Conservation (phyloP, 768 basidiomycete species). For the Tulasnella sp. region DNA sequence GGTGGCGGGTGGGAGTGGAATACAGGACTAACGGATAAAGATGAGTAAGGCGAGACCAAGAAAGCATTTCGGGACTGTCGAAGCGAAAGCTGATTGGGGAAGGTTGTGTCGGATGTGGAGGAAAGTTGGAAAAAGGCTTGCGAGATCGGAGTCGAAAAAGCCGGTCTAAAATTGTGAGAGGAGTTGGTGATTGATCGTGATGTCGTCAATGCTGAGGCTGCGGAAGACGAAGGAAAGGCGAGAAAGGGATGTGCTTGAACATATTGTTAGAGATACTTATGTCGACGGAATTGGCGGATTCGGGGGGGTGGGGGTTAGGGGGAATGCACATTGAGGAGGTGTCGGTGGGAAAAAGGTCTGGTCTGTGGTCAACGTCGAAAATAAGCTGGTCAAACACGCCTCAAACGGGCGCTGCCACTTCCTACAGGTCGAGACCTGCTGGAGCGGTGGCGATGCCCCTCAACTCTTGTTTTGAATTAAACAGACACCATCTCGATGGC, state of each 20-base stretch:
- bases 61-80: background rate
- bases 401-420: background rate
- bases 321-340: background rate
- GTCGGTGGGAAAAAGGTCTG: conserved; percentile 5
- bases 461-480: background rate
- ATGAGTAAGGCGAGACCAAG: background rate
- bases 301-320: background rate
- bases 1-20: background rate
- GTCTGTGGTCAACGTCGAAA: conserved; percentile 4
- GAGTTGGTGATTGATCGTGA: background rate
- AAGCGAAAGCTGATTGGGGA: background rate
- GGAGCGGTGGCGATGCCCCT: background rate
- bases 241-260: background rate
- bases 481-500: conserved; percentile 24
- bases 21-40: conserved; percentile 2
- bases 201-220: background rate
- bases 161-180: background rate
- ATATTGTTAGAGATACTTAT: background rate
- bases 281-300: background rate
- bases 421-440: background rate
- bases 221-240: background rate
- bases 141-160: background rate
- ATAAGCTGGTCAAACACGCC: conserved; percentile 8
- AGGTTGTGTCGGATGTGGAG: background rate
- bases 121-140: background rate